phyloP scores from a whole-genome alignment of 352 stramenopile genomes.

The Globisporangium radiosum region DNA sequence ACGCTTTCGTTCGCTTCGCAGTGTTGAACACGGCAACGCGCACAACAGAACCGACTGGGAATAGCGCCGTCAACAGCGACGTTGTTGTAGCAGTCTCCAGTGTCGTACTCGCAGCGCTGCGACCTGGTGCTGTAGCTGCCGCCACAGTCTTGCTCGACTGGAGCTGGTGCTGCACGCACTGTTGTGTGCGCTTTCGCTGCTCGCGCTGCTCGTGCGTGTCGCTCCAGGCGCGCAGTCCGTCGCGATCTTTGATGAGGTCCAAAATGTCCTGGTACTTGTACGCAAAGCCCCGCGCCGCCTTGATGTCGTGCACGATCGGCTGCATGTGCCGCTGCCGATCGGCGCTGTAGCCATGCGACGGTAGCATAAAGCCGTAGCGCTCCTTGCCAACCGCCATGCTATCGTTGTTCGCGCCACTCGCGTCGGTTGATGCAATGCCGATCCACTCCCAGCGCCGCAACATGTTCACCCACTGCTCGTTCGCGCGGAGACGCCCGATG shows the following conservation, averaged over 20 bases:
- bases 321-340: conserved; percentile 44
- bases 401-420: conserved; percentile 28
- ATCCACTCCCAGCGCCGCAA: conserved; percentile 74
- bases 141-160: no score
- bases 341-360: conserved; percentile 40
- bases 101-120: neutral
- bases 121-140: no score
- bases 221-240: conserved; percentile 57
- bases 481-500: conserved; percentile 44
- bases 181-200: conserved; percentile 5
- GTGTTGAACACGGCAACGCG: conserved; percentile 20
- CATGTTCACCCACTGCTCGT: conserved; percentile 62
- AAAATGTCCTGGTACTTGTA: conserved; percentile 74
- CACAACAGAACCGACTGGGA: conserved; percentile 32
- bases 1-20: conserved; percentile 4
- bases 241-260: conserved; percentile 56
- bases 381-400: conserved; percentile 47
- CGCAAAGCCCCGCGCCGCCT: conserved; percentile 38
- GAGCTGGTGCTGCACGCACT: neutral
- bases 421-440: conserved; percentile 26
- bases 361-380: conserved; percentile 49
- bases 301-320: conserved; percentile 26
- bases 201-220: conserved; percentile 31
- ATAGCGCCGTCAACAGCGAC: conserved; percentile 30
- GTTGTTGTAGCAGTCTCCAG: conserved; percentile 11